Percentiles rank a stretch among this genome's conserved stretches.
Evolutionary conservation across 2,329 filamentous ascomycete species (phyloP).

Genomic region (Rachicladosporium sp.): DNA sequence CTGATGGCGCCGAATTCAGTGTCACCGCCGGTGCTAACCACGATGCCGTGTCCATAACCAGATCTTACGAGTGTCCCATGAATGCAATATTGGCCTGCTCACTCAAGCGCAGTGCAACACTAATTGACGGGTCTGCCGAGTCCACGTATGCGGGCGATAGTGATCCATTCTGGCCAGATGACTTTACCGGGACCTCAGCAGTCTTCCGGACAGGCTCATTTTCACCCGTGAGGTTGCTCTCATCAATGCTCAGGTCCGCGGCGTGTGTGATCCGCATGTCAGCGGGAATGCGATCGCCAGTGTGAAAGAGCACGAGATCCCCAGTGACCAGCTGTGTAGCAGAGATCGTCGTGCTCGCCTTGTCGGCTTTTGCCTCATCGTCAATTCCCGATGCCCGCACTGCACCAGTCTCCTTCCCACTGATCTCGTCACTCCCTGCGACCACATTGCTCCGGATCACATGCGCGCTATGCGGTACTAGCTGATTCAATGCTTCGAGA

Average conservation of each 20-base stretch:
- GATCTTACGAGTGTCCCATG: slow-evolving; percentile 93
- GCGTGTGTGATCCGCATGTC: slow-evolving; percentile 90
- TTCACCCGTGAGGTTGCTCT: slow-evolving; percentile 92
- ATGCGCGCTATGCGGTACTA: slow-evolving; percentile 92
- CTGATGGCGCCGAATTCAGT: slow-evolving; percentile 97
- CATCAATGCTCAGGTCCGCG: slow-evolving; percentile 83
- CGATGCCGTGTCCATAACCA: slow-evolving; percentile 87
- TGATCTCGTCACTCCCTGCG: slow-evolving; percentile 26
- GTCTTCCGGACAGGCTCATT: slow-evolving; percentile 83
- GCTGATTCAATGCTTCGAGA: slow-evolving; percentile 80
- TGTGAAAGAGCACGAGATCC: slow-evolving; percentile 86
- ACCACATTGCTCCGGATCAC: slow-evolving; percentile 52
- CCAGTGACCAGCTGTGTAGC: slow-evolving; percentile 81
- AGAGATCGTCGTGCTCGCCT: slow-evolving; percentile 70
- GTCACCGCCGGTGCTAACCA: slow-evolving; percentile 87
- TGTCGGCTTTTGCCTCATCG: slow-evolving; percentile 51
- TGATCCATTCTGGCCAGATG: slow-evolving; percentile 12
- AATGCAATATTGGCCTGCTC: slow-evolving; percentile 87
- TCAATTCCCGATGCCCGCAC: slow-evolving; percentile 32
- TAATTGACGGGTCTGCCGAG: slow-evolving; percentile 46
- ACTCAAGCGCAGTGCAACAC: slow-evolving; percentile 55
- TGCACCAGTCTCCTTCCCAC: slow-evolving; percentile 39
- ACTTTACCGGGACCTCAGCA: slow-evolving; percentile 43
- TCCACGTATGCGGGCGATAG: slow-evolving; percentile 45
- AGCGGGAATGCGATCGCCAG: slow-evolving; percentile 89